These are phyloP conservation scores for Thuidium tamariscinum DNA, from an alignment of 225 moss, liverwort and hornwort genomes.

Conservation along the genomic window DNA sequence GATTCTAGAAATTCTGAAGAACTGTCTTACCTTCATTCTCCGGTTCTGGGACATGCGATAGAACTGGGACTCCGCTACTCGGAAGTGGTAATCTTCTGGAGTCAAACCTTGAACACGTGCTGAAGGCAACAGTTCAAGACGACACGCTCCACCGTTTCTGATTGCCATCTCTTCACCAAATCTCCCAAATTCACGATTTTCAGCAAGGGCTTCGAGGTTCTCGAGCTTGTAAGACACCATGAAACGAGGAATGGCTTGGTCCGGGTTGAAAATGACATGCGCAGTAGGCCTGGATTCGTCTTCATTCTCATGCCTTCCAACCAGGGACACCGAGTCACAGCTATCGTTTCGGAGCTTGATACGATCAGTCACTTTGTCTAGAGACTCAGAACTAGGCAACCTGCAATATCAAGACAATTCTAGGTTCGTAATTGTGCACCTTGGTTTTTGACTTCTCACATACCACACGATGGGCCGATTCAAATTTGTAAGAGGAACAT, in stretches of 20 bases:
- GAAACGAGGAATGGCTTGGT: slow-evolving; percentile 28
- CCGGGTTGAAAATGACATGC: background rate
- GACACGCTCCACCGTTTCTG: background rate
- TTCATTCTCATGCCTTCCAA: background rate
- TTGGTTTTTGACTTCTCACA: background rate
- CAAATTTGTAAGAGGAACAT: background rate
- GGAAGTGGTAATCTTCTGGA: slow-evolving; percentile 20
- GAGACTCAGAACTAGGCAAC: background rate
- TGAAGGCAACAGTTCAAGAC: background rate
- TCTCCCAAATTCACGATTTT: background rate
- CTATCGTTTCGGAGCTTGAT: background rate
- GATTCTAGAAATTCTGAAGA: background rate
- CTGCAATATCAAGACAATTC: slow-evolving; percentile 1
- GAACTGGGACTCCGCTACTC: slow-evolving; percentile 33
- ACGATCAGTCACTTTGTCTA: background rate
- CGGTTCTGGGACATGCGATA: slow-evolving; percentile 12
- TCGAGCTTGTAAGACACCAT: slow-evolving; percentile 8
- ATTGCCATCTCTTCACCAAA: slow-evolving; percentile 1
- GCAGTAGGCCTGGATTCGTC: background rate
- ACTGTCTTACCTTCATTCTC: background rate
- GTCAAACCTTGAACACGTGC: background rate
- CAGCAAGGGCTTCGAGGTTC: background rate
- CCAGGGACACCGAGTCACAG: slow-evolving; percentile 16
- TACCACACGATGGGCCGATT: background rate
- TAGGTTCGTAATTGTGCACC: background rate